A percentile compares a stretch with the other conserved stretches of the same genome.
These are phyloP conservation scores for Aureobasidium sp. DNA, from an alignment of 2,329 filamentous ascomycete species.

Conservation along the genomic window DNA sequence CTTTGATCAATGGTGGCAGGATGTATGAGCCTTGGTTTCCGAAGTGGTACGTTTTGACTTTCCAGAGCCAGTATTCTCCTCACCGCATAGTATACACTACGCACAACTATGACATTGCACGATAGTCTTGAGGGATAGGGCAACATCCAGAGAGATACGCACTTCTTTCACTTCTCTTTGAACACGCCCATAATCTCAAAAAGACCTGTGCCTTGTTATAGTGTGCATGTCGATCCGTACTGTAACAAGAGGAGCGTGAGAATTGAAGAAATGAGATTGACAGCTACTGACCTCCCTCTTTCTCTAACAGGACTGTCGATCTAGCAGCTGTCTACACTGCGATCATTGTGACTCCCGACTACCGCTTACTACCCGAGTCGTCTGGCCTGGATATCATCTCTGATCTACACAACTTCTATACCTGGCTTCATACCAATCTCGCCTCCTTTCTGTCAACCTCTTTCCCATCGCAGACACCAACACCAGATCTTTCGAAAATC, in stretches of 20 bases:
- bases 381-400: slow-evolving; percentile 38
- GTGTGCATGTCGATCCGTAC: no score
- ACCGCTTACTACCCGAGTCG: slow-evolving; percentile 45
- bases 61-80: background rate
- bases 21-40: slow-evolving; percentile 11
- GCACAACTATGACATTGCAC: background rate
- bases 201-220: no score
- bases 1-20: slow-evolving; percentile 25
- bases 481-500: slow-evolving; percentile 21
- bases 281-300: no score
- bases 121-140: no score
- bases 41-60: slow-evolving; percentile 12
- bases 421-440: slow-evolving; percentile 29
- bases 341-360: slow-evolving; percentile 40
- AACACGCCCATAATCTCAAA: rapidly evolving
- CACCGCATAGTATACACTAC: background rate
- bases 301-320: background rate
- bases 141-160: no score
- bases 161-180: no score
- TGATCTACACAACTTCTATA: slow-evolving; percentile 42
- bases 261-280: no score
- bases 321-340: slow-evolving; percentile 19
- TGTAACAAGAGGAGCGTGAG: no score
- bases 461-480: slow-evolving; percentile 10
- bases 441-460: background rate